Evolutionary conservation across 1,284 basidiomycete species (phyloP), one percentile per base, ranked within the genome.

Genomic region (Porodaedalea pini): DNA sequence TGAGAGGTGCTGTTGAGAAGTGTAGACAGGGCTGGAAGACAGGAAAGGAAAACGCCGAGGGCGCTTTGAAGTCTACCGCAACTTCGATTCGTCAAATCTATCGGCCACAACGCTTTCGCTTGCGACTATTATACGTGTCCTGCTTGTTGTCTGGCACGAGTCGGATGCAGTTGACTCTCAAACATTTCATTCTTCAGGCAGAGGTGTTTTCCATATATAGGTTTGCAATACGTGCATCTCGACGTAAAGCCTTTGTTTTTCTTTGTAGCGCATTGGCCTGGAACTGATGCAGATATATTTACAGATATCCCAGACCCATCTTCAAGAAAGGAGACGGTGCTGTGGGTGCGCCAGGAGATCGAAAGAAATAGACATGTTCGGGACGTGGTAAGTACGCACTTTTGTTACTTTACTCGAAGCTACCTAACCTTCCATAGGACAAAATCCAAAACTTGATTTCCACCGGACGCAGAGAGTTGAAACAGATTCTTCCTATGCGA

Each of bases 311-410:
- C 81, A 40, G 80, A 90, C 70, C 74, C 74, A 51, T 64, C 66
- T 51, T 75, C 84, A 31, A 78, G 88, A 54, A 69, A 71, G 61
- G 88, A 90, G 65, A 88, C 88, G 0, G 70, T 88, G 7, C 66
- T 67, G 19, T 91, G 88, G 87, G 80, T 91, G 67, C 82, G 89
- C 23, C 65, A 70, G 49, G 88, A 90, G 69, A 82, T 91, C 62
- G 85, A 89, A 65, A 74, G 81, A 57, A 84, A 82, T 64, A 77
- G 70, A 55, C 66, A 82, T 65, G 66, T 88, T 31, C 69, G 74
- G 7, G 83, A 90, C 67, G 67, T 75, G 62, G 89, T 90, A 63
- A 58, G 71, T 61, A 15, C 25, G 27, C 32, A 40, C 13, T 32
- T n/a, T 39, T 17, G 45, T 6, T 31, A 25, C 13, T 31, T 29